Base-by-base conservation (phyloP, 2,329 filamentous ascomycete species). In the Trichoderma lentiforme region DNA sequence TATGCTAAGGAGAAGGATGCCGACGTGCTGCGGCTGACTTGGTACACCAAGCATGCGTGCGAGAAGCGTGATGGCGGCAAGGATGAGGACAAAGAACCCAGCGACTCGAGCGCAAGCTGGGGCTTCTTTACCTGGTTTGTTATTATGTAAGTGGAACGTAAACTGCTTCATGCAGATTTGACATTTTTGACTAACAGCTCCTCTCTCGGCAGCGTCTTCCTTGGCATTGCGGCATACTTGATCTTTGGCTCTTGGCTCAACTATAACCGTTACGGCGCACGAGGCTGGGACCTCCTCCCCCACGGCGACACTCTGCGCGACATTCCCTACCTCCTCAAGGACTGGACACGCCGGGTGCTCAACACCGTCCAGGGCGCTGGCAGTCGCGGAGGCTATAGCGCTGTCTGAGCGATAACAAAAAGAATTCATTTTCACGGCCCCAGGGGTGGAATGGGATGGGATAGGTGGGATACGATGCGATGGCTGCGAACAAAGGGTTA, bases 241-340 rank as follows among this genome's bases (percentile, higher is more conserved):
- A 97, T 98, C 81, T 98, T 98, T 79, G 95, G 95, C 75, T 97
- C 95, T 24, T 99, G 96, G 96, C 90, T 98, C 81, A 98, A 98
- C 86, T 98, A 98, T 87, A 98, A 94, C 84, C 93, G 95, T 74
- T 97, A 97, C 82, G 95, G 95, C 62, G 95, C 95, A 67, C 89
- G 95, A 58, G 96, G 96, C 71, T 98, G 95, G 95, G 96, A 98
- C 78, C 87, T 98, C 21, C 86, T 98, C 21, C 96, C 96, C 15
- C 95, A 98, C 80, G 93, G 93, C 75, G 96, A 99, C 81, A 92
- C 93, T 0, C 92, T 98, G 76, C 91, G 95, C 74, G 96, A 99
- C 79, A 84, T 98, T 24, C 96, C 96, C 3, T 98, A 98, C 80
- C 87, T 98, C 69, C 83, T 97, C 74, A 95, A 95, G 82, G 96